Evolutionary conservation across 1,284 basidiomycete species (phyloP), one percentile per base, ranked within the genome.

Genomic region (Ceratobasidium sp.): DNA sequence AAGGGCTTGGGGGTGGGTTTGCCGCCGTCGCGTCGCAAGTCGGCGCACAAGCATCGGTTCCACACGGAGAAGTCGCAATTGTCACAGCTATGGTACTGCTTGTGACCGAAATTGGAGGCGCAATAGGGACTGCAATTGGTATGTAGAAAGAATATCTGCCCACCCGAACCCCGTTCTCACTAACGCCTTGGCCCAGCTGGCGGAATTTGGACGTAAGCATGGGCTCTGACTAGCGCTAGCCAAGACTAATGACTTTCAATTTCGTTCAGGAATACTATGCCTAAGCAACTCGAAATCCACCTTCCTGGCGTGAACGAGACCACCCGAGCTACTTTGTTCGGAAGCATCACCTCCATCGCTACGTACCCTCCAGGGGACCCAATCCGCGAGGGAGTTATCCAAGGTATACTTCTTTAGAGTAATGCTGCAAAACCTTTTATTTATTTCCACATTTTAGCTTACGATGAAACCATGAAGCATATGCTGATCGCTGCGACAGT

Each of bases 61-160:
- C 90, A 0, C 94, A 94, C 82, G 84, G 86, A 38, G 94, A 96
- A 81, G 91, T 96, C 27, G 95, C 94, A 0, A 91, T 92, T 80
- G 92, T 93, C 73, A 96, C 93, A 4, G 95, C 95, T 0, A 87
- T 96, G 79, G 90, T 96, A 18, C 86, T 96, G 46, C 88, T 96
- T 52, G 88, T 94, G 81, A 92, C 93, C 12, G 94, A 96, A 83
- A 91, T 94, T 79, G 94, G 94, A 62, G 91, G 91, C 23, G 89
- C 90, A 0, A 87, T 93, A 23, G 93, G 94, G n/a, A 88, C 86
- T 35, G 92, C 92, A 7, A 87, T 92, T 66, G 88, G 44, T 46
- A 66, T 3, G 44, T 30, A 23, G 54, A 23, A 46, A n/a, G 35
- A 41, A 5, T 12, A 89, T 90, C 41, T 7, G 5, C 18, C 20